Evolutionary conservation across 2,329 filamentous ascomycete species (phyloP), one percentile per base, ranked within the genome.

Genomic region (Colletotrichum sp.): DNA sequence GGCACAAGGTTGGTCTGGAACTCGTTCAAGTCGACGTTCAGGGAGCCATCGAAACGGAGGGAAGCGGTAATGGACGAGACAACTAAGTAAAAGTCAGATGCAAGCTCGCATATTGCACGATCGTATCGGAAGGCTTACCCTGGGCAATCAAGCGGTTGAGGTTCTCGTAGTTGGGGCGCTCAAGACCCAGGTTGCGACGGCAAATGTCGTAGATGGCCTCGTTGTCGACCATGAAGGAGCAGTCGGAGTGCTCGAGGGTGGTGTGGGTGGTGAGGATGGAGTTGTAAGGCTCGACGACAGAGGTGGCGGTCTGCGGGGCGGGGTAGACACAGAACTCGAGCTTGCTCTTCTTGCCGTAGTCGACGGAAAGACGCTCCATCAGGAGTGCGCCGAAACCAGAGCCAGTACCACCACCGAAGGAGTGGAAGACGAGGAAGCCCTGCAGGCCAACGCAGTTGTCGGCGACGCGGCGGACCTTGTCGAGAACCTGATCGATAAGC

Each of bases 261-360:
- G 96, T 99, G 93, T 99, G 97, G 79, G 97, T 99, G 82, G 97
- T 98, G 81, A 99, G 93, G 85, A 99, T 98, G 68, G 97, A 98
- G 93, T 99, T 99, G 93, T 99, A 99, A 77, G 97, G 97, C 93
- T 99, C 97, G 79, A 99, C 97, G 77, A 99, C 96, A 60, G 97
- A 98, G 83, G 96, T 98, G 81, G 96, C 95, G 81, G 97, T 97
- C 90, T 98, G 96, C 77, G 97, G 97, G 81, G 97, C 96, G 84
- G 97, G 97, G 91, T 99, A 99, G 84, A 99, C 96, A 84, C 96
- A 98, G 92, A 99, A 99, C 89, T 99, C 97, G 79, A 99, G 93
- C 94, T 99, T 99, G 92, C 95, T 98, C 94, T 99, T 99, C 94
- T 99, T 99, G 91, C 97, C 96, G 86, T 98, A 99, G 89, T 99